Evolutionary conservation across 495 filamentous ascomycete genomes (phyloP).

Genomic region (Cetradonia linearis): DNA sequence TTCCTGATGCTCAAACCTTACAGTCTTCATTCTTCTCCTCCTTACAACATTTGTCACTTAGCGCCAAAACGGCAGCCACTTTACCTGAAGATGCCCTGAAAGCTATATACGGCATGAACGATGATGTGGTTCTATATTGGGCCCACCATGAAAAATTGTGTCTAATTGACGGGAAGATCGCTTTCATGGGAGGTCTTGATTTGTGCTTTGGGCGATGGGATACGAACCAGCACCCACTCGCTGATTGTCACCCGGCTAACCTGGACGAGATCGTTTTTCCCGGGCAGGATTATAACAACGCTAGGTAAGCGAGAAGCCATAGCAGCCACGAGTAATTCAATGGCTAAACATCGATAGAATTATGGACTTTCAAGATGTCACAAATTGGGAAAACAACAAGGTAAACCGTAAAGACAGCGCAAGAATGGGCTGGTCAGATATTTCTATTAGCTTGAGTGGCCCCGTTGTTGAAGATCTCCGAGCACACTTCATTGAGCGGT

Average conservation of each 20-base stretch:
- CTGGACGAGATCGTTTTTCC: constrained; percentile 68
- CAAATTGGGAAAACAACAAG: constrained; percentile 78
- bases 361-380: constrained; percentile 78
- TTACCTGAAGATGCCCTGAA: constrained; percentile 59
- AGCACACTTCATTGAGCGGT: constrained; percentile 73
- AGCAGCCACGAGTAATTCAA: background rate
- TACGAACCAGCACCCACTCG: constrained; percentile 63
- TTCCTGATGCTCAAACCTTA: constrained; percentile 56
- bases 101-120: constrained; percentile 67
- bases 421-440: constrained; percentile 77
- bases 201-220: constrained; percentile 59
- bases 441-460: constrained; percentile 72
- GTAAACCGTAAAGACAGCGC: constrained; percentile 68
- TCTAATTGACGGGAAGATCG: constrained; percentile 64
- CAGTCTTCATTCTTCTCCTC: constrained; percentile 40
- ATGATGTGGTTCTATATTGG: constrained; percentile 83
- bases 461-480: constrained; percentile 68
- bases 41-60: constrained; percentile 43
- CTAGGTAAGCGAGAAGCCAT: constrained; percentile 25
- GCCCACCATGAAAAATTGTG: constrained; percentile 94
- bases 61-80: constrained; percentile 42
- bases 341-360: constrained; percentile 37
- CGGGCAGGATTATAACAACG: constrained; percentile 94
- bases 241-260: constrained; percentile 75
- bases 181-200: constrained; percentile 75